phyloP scores from a whole-genome alignment of 495 filamentous ascomycete species.

The Annulohypoxylon moriforme region DNA sequence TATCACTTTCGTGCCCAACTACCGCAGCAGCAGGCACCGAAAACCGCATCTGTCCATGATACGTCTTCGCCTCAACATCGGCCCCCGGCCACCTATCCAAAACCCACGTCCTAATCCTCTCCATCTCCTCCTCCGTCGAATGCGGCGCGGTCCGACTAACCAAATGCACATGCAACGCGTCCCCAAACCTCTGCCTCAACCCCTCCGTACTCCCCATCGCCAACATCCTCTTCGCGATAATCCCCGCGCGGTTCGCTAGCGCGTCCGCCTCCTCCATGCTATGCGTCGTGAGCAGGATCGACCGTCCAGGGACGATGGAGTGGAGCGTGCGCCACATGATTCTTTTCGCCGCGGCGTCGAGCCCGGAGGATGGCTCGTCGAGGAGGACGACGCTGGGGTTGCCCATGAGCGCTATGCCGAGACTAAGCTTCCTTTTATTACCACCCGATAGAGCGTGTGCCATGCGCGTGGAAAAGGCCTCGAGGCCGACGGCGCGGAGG shows the following conservation, averaged over 20 bases:
- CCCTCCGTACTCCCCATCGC: conserved; percentile 72
- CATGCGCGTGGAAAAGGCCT: conserved; percentile 68
- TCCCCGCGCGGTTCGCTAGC: conserved; percentile 74
- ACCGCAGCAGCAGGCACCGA: conserved; percentile 66
- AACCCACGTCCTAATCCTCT: conserved; percentile 71
- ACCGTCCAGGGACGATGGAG: conserved; percentile 66
- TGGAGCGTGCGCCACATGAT: conserved; percentile 79
- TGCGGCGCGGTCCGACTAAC: conserved; percentile 79
- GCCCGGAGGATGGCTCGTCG: conserved; percentile 75
- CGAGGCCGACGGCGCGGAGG: conserved; percentile 68
- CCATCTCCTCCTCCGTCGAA: conserved; percentile 73
- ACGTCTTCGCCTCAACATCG: conserved; percentile 74
- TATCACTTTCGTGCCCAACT: conserved; percentile 24
- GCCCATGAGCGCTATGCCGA: conserved; percentile 82
- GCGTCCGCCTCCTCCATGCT: conserved; percentile 85
- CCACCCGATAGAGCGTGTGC: conserved; percentile 76
- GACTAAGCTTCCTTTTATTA: conserved; percentile 77
- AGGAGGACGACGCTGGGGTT: conserved; percentile 78
- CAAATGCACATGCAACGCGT: conserved; percentile 73
- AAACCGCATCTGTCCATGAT: conserved; percentile 85
- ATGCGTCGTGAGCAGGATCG: conserved; percentile 79
- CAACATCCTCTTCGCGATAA: conserved; percentile 77
- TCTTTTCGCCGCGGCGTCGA: conserved; percentile 79
- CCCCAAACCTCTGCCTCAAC: conserved; percentile 69
- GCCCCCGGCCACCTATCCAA: conserved; percentile 65